Conservation (phyloP, 805 yeast genomes). For the Isabelozyma heimii region DNA sequence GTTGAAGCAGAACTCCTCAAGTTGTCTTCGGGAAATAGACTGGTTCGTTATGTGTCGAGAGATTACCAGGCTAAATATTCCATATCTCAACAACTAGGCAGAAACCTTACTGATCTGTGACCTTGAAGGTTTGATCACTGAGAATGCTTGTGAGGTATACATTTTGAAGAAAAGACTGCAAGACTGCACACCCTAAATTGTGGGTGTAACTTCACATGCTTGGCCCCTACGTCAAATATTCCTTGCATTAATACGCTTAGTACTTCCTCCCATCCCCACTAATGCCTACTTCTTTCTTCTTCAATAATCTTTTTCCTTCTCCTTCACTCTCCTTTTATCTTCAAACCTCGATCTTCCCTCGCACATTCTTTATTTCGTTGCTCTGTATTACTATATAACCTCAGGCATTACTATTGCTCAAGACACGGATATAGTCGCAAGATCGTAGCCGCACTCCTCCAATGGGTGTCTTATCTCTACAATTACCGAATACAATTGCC, state of each 20-base stretch:
- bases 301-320: neutral
- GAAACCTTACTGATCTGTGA: neutral
- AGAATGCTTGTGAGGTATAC: too few species aligned
- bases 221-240: neutral
- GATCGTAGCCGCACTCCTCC: too few species aligned
- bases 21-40: slow-evolving; percentile 62
- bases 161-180: too few species aligned
- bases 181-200: too few species aligned
- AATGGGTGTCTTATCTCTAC: too few species aligned
- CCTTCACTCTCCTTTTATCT: neutral
- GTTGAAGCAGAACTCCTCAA: slow-evolving; percentile 3
- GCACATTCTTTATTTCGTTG: neutral
- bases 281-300: neutral
- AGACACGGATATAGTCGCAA: too few species aligned
- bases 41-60: slow-evolving; percentile 89
- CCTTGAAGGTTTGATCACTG: too few species aligned
- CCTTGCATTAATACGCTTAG: neutral
- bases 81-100: slow-evolving; percentile 43
- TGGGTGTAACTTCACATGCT: too few species aligned
- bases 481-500: too few species aligned
- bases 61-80: slow-evolving; percentile 71
- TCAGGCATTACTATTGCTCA: neutral
- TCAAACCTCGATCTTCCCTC: neutral
- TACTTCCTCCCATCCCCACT: neutral
- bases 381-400: neutral